Evolutionary conservation across 73 alveolate genomes (phyloP).

Genomic region (Paramecium sexaurelia): DNA sequence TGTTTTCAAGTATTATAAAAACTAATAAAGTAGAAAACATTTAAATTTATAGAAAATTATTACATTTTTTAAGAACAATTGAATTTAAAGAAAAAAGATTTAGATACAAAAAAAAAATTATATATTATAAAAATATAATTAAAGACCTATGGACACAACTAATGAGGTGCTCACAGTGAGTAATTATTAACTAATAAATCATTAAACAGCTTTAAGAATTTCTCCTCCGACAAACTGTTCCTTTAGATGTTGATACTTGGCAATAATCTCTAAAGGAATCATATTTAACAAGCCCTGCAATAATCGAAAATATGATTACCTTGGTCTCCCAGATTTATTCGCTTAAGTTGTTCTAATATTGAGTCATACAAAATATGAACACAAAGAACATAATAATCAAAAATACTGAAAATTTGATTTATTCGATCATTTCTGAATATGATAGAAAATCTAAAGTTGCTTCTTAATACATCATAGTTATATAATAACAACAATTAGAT

Average conservation of each 20-base stretch:
- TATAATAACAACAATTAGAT: not conserved
- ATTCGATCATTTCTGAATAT: conserved; percentile 12
- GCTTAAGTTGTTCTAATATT: conserved; percentile 33
- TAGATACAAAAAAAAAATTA: too few relatives aligned
- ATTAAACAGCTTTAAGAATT: conserved; percentile 62
- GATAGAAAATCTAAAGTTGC: not conserved
- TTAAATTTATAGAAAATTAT: too few relatives aligned
- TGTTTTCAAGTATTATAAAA: too few relatives aligned
- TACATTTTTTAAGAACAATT: too few relatives aligned
- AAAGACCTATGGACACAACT: not conserved
- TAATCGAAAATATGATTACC: not conserved
- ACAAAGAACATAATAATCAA: conserved; percentile 36
- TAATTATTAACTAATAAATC: not conserved
- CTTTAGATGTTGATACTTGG: conserved; percentile 21
- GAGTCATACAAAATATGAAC: conserved; percentile 55
- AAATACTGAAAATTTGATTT: conserved; percentile 18
- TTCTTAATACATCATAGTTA: not conserved
- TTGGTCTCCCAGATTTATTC: conserved; percentile 59
- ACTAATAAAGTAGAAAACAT: too few relatives aligned
- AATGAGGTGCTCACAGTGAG: not conserved
- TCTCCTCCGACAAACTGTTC: conserved; percentile 51
- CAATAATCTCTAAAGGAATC: conserved; percentile 57
- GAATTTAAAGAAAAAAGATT: too few relatives aligned
- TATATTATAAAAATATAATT: not conserved
- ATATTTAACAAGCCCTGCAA: conserved; percentile 41